Base-by-base conservation (phyloP, 2,329 filamentous ascomycete genomes). In the Ophiostoma populinum region DNA sequence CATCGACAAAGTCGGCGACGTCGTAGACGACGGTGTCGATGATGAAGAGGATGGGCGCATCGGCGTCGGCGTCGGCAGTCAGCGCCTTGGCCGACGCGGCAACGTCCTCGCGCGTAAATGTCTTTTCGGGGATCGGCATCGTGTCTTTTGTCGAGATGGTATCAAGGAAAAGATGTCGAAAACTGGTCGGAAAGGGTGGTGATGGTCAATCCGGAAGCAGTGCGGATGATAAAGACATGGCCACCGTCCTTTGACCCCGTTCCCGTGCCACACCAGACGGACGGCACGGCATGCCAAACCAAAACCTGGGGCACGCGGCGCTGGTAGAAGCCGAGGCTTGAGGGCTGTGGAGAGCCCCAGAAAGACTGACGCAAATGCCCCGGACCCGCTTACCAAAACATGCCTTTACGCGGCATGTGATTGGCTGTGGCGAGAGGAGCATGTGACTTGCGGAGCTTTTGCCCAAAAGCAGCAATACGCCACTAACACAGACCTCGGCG, bases 21-120 rank as follows among this genome's bases (percentile, higher is more conserved):
- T 92, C 80, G 62, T 92, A 92, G 50, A 92, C 80, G 48, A 75
- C 78, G 57, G 79, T 74, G 61, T 92, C 82, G 55, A 92, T 74
- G 49, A 92, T 76, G 56, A 80, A 78, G 77, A 81, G 86, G 39
- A 82, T 61, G 43, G 75, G 77, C 44, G 86, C 78, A 27, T 79
- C 73, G 20, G 37, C 37, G 34, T 20, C 28, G 44, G 74, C 76
- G 45, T 85, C 77, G 32, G 75, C 82, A 61, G 34, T 32, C 32
- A 42, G 40, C 36, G 87, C 77, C 53, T 76, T 69, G 36, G 41
- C 43, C 17, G 41, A 43, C 29, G 11, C 38, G 42, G 76, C 75
- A 46, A 90, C 79, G 54, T 82, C 67, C 37, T 61, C 67, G 46
- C 68, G 67, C 40, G 68, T 65, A 48, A 63, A 70, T 16, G 64